Evolutionary conservation across 2,329 filamentous ascomycete genomes (phyloP).

Genomic region (Stagonosporopsis vannaccii): DNA sequence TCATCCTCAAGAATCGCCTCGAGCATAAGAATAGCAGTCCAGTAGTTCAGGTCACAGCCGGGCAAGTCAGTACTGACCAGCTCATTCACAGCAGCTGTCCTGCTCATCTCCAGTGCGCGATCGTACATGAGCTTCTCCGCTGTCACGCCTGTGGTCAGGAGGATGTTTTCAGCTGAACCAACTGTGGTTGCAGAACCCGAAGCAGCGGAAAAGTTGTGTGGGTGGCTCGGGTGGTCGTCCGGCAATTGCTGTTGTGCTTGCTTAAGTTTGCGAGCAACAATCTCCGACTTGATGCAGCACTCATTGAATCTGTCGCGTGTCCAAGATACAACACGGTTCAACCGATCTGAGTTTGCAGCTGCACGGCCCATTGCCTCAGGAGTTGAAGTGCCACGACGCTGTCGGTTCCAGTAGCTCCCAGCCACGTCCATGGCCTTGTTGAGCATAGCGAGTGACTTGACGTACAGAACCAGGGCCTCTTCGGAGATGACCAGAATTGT

Average conservation of each 20-base stretch:
- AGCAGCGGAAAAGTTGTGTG: conserved; percentile 73
- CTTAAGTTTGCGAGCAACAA: conserved; percentile 86
- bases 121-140: conserved; percentile 99
- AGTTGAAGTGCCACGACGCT: conserved; percentile 66
- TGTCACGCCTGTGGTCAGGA: conserved; percentile 85
- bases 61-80: conserved; percentile 87
- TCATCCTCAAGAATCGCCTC: conserved; percentile 92
- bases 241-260: conserved; percentile 87
- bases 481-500: conserved; percentile 88
- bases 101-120: conserved; percentile 94
- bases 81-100: conserved; percentile 92
- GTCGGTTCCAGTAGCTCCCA: conserved; percentile 88
- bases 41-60: conserved; percentile 91
- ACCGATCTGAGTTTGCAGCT: conserved; percentile 67
- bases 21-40: conserved; percentile 91
- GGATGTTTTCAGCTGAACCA: conserved; percentile 78
- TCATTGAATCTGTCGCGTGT: conserved; percentile 94
- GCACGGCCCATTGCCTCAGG: conserved; percentile 48
- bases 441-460: conserved; percentile 88
- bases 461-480: conserved; percentile 93
- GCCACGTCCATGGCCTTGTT: conserved; percentile 97
- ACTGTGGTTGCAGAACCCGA: conserved; percentile 64
- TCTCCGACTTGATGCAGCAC: conserved; percentile 92
- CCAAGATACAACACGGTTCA: conserved; percentile 97
- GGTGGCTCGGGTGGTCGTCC: conserved; percentile 84